Percentiles rank a stretch among this genome's conserved stretches.
phyloP scores from a whole-genome alignment of 108 stramenopile species.

The Cyclotella sp. region DNA sequence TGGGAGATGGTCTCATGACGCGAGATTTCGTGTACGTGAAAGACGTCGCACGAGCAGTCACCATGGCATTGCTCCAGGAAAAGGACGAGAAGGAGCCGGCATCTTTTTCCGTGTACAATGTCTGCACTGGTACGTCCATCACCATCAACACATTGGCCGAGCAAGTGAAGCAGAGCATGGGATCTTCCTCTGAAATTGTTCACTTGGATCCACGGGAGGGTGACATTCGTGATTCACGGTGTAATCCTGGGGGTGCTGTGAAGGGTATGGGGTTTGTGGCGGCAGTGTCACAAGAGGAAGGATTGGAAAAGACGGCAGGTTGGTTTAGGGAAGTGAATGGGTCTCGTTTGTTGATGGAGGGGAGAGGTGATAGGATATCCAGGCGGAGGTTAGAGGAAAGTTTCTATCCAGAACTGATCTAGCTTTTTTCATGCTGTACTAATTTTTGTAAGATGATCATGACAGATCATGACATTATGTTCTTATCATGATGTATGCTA shows the following conservation, averaged over 20 bases:
- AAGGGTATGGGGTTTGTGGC: constrained; percentile 35
- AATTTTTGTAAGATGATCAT: neutral
- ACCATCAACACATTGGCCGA: constrained; percentile 72
- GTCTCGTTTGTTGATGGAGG: neutral
- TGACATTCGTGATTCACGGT: constrained; percentile 50
- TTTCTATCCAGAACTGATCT: constrained; percentile 6
- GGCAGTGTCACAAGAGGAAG: constrained; percentile 42
- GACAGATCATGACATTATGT: too few relatives aligned
- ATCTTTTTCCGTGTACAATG: constrained; percentile 75
- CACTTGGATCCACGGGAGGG: constrained; percentile 47
- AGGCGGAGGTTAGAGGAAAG: neutral
- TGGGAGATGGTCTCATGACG: constrained; percentile 96
- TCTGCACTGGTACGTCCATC: constrained; percentile 77
- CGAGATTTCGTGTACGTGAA: constrained; percentile 97
- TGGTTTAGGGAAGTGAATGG: constrained; percentile 32
- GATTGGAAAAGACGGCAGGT: constrained; percentile 49
- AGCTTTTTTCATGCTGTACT: neutral
- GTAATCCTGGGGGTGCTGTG: constrained; percentile 35
- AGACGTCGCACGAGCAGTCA: constrained; percentile 95
- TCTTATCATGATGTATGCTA: too few relatives aligned
- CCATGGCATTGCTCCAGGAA: constrained; percentile 57
- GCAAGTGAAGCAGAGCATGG: constrained; percentile 65
- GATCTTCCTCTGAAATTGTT: constrained; percentile 50
- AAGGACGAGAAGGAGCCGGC: constrained; percentile 53
- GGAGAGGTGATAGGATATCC: neutral